phyloP scores from a whole-genome alignment of 2,329 filamentous ascomycete genomes.

The Pseudocercospora crystallina region DNA sequence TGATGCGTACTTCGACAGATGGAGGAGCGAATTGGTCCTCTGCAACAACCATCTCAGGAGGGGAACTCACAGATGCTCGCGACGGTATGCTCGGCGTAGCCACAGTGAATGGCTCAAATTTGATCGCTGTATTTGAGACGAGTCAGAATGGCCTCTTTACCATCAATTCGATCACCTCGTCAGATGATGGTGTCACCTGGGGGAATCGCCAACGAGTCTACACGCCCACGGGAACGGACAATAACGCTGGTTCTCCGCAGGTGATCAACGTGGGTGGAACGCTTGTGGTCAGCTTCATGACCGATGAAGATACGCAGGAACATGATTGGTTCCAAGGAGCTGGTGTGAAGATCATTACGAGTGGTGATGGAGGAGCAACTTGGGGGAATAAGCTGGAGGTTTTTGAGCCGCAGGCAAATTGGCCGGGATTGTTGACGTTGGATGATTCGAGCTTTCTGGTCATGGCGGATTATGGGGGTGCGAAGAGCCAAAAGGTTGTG shows the following conservation, averaged over 20 bases:
- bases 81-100: slow-evolving; percentile 51
- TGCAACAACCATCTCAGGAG: slow-evolving; percentile 39
- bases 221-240: slow-evolving; percentile 33
- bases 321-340: slow-evolving; percentile 22
- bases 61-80: slow-evolving; percentile 35
- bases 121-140: slow-evolving; percentile 49
- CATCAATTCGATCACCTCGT: slow-evolving; percentile 40
- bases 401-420: slow-evolving; percentile 27
- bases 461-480: slow-evolving; percentile 29
- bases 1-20: slow-evolving; percentile 43
- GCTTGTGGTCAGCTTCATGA: slow-evolving; percentile 47
- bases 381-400: slow-evolving; percentile 37
- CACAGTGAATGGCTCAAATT: slow-evolving; percentile 26
- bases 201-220: slow-evolving; percentile 40
- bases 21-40: slow-evolving; percentile 42
- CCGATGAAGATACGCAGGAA: slow-evolving; percentile 41
- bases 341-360: slow-evolving; percentile 30
- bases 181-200: slow-evolving; percentile 47
- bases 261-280: slow-evolving; percentile 45
- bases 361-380: slow-evolving; percentile 28
- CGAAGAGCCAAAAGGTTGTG: slow-evolving; percentile 30
- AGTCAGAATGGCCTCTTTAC: slow-evolving; percentile 35
- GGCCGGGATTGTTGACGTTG: slow-evolving; percentile 34
- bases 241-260: slow-evolving; percentile 44
- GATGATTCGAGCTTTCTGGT: slow-evolving; percentile 31